Percentiles rank a stretch among this genome's conserved stretches.
phyloP scores from a whole-genome alignment of 2,329 filamentous ascomycete genomes.

The Cytospora paraplurivora region DNA sequence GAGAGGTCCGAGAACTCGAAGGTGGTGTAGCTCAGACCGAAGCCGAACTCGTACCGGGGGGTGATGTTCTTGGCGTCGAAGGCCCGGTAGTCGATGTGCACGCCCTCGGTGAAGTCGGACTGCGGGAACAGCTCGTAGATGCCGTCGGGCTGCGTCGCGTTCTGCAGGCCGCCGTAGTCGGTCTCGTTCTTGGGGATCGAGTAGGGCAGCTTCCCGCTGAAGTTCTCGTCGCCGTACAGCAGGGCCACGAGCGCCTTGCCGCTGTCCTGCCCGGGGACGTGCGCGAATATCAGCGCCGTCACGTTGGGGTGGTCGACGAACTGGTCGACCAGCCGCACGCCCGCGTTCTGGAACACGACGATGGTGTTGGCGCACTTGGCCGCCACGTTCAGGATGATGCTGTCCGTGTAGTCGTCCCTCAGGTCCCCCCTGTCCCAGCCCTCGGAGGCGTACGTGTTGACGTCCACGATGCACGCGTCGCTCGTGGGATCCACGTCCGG shows the following conservation, averaged over 20 bases:
- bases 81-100: conserved; percentile 56
- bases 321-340: conserved; percentile 58
- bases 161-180: conserved; percentile 54
- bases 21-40: conserved; percentile 57
- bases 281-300: conserved; percentile 63
- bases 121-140: conserved; percentile 53
- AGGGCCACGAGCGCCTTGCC: conserved; percentile 57
- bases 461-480: conserved; percentile 69
- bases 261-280: conserved; percentile 64
- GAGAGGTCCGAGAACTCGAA: conserved; percentile 50
- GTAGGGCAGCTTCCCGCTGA: conserved; percentile 62
- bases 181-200: conserved; percentile 57
- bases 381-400: conserved; percentile 59
- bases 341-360: conserved; percentile 67
- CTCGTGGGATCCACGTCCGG: conserved; percentile 50
- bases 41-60: conserved; percentile 58
- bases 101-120: conserved; percentile 51
- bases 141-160: conserved; percentile 47
- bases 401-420: conserved; percentile 66
- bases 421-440: conserved; percentile 64
- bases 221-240: conserved; percentile 58
- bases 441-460: conserved; percentile 71
- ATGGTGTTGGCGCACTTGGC: conserved; percentile 61
- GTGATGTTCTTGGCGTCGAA: conserved; percentile 52
- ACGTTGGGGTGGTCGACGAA: conserved; percentile 66